Evolutionary conservation across 1,284 basidiomycete genomes (phyloP).

Genomic region (Heterobasidion irregulare): DNA sequence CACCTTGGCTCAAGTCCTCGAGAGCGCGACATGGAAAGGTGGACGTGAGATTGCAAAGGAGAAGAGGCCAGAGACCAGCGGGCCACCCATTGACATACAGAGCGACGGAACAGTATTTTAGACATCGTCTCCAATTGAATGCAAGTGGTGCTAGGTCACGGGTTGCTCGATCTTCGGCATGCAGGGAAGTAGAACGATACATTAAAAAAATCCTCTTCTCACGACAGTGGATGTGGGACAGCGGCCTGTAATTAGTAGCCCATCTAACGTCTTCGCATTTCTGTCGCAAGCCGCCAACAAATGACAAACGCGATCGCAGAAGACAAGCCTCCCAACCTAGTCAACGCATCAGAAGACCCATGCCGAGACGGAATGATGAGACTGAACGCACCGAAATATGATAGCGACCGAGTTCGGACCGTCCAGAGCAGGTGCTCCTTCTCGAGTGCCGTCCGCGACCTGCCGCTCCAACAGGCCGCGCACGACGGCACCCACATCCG

Average conservation of each 20-base stretch:
- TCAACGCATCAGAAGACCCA: not conserved
- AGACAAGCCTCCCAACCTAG: slow-evolving; percentile 68
- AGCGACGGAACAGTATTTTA: slow-evolving; percentile 84
- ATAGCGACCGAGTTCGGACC: slow-evolving; percentile 65
- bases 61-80: slow-evolving; percentile 66
- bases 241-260: not conserved
- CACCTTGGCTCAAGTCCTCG: slow-evolving; percentile 81
- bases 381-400: slow-evolving; percentile 57
- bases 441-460: slow-evolving; percentile 11
- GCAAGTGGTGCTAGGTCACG: too few relatives aligned
- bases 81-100: slow-evolving; percentile 83
- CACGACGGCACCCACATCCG: not conserved
- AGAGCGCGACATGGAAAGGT: slow-evolving; percentile 94
- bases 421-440: slow-evolving; percentile 12
- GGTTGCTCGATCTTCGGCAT: too few relatives aligned
- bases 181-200: not conserved
- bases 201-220: too few relatives aligned
- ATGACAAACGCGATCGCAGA: slow-evolving; percentile 64
- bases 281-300: slow-evolving; percentile 55
- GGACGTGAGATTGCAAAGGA: slow-evolving; percentile 84
- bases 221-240: not conserved
- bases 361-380: not conserved
- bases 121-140: not conserved
- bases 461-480: slow-evolving; percentile 7
- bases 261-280: slow-evolving; percentile 30